Percentiles rank a stretch among this genome's conserved stretches.
phyloP scores from a whole-genome alignment of 148 eudicot species.

The Vaccinium darrowii region DNA sequence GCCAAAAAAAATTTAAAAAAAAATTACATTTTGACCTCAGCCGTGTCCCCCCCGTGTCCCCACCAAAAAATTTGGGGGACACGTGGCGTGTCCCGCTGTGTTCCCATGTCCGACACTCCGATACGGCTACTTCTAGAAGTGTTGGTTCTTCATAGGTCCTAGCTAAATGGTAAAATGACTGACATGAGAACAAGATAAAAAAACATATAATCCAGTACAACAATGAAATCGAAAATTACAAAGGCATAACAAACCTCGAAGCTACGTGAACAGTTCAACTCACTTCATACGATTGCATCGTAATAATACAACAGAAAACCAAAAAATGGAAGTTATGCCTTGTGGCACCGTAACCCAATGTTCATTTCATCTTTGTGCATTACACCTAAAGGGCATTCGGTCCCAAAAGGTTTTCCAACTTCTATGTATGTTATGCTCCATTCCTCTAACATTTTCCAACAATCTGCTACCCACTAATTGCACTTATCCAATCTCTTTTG shows the following conservation, averaged over 20 bases:
- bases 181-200: not conserved
- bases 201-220: not conserved
- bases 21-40: no score
- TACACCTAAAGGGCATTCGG: not conserved
- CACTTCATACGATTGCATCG: not conserved
- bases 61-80: no score
- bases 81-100: no score
- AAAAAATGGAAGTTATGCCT: not conserved
- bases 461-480: not conserved
- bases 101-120: no score
- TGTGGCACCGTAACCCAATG: not conserved
- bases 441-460: not conserved
- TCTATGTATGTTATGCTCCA: not conserved
- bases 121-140: no score
- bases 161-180: not conserved
- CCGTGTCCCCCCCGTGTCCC: no score
- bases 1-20: no score
- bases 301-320: not conserved
- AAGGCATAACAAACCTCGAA: not conserved
- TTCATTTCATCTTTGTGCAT: not conserved
- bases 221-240: not conserved
- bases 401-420: not conserved
- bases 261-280: not conserved
- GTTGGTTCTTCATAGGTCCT: not conserved
- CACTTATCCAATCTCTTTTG: slow-evolving; percentile 1